Evolutionary conservation across 139 green algal genomes (phyloP).

Genomic region (Chlorella sp.): DNA sequence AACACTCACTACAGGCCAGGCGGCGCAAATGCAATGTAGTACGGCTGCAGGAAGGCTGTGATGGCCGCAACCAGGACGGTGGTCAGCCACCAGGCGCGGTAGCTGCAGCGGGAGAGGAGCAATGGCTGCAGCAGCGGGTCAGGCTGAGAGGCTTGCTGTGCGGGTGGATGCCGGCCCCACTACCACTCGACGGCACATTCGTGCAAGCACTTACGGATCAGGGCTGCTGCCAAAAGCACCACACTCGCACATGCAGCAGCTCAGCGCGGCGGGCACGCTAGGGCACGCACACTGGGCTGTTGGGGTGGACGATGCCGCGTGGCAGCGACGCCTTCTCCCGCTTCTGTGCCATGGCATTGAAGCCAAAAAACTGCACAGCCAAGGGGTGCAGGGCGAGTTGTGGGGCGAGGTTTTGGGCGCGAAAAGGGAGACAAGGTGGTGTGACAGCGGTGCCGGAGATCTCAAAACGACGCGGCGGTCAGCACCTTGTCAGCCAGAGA

Average conservation of each 20-base stretch:
- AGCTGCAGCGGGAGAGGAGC: not conserved
- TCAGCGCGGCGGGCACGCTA: not conserved
- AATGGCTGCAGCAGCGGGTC: not conserved
- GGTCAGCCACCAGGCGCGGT: constrained; percentile 29
- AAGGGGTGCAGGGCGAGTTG: not conserved
- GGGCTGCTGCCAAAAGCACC: not conserved
- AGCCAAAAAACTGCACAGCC: constrained; percentile 8
- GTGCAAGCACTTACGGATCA: too few species aligned
- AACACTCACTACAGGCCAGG: constrained; percentile 30
- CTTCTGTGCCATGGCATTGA: not conserved
- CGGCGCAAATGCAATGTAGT: constrained; percentile 18
- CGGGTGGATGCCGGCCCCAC: too few species aligned
- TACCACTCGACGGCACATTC: too few species aligned
- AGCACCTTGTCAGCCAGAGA: constrained; percentile 9
- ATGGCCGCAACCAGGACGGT: constrained; percentile 34
- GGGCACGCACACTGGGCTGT: not conserved
- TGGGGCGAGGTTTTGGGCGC: too few species aligned
- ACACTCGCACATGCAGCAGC: not conserved
- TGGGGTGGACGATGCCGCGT: constrained; percentile 26
- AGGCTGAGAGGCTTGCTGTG: too few species aligned
- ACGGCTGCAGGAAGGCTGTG: constrained; percentile 37
- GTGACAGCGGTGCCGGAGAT: too few species aligned
- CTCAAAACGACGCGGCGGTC: too few species aligned
- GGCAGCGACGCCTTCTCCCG: not conserved
- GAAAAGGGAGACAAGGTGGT: too few species aligned